Evolutionary conservation across 805 yeast genomes (phyloP).

Genomic region (Candida chauliodis): DNA sequence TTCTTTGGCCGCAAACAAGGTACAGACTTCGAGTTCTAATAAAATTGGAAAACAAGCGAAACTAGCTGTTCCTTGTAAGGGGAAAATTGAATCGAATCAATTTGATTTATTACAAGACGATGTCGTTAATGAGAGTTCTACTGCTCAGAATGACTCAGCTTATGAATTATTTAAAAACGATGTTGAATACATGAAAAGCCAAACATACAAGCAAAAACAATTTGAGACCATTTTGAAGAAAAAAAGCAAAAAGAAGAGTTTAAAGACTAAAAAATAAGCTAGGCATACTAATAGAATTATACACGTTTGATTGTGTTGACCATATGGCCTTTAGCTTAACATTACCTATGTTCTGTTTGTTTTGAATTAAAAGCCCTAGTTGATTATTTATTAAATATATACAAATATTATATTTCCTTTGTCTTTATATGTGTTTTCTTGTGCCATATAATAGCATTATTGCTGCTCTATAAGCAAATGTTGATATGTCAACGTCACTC

Average conservation of each 20-base stretch:
- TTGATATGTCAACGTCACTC: no score
- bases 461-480: no score
- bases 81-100: slow-evolving; percentile 12
- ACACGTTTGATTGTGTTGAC: no score
- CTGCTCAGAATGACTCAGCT: slow-evolving; percentile 3
- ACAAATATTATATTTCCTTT: no score
- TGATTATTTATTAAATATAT: no score
- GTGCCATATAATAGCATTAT: no score
- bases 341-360: no score
- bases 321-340: no score
- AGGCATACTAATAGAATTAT: no score
- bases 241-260: slow-evolving; percentile 12
- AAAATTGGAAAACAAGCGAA: not conserved
- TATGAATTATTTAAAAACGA: slow-evolving; percentile 10
- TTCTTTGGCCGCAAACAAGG: slow-evolving; percentile 21
- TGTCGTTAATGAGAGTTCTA: slow-evolving; percentile 8
- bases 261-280: not conserved
- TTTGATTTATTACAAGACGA: slow-evolving; percentile 15
- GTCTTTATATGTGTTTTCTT: no score
- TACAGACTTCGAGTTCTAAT: slow-evolving; percentile 13
- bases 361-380: no score
- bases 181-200: slow-evolving; percentile 8
- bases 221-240: slow-evolving; percentile 16
- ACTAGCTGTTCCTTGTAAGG: slow-evolving; percentile 10
- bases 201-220: slow-evolving; percentile 15